Percentiles rank a stretch among this genome's conserved stretches.
Conservation (phyloP, 2,329 filamentous ascomycete genomes). For the Dendrostoma leiphaemia region DNA sequence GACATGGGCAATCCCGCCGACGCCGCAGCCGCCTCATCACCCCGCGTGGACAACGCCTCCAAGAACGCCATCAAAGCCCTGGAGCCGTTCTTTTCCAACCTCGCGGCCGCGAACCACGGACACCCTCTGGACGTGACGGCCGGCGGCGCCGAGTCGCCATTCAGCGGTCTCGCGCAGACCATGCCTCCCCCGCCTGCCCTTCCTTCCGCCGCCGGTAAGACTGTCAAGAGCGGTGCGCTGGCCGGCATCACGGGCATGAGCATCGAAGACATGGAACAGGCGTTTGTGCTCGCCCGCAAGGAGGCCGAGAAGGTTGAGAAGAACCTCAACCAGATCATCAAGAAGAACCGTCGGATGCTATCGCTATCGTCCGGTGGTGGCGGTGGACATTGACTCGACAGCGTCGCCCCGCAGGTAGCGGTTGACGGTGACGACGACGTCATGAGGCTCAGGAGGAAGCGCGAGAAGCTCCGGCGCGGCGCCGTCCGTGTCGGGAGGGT, state of each 20-base stretch:
- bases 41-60: conserved; percentile 8
- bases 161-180: conserved; percentile 14
- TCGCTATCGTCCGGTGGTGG: conserved; percentile 25
- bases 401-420: background rate
- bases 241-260: conserved; percentile 56
- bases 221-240: conserved; percentile 30
- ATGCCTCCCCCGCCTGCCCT: conserved; percentile 6
- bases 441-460: background rate
- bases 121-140: background rate
- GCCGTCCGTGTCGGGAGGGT: conserved; percentile 7
- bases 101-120: background rate
- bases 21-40: background rate
- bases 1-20: conserved; percentile 16
- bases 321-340: conserved; percentile 56
- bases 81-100: background rate
- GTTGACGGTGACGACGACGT: background rate
- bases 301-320: conserved; percentile 64
- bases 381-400: conserved; percentile 19
- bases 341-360: conserved; percentile 56
- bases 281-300: conserved; percentile 49
- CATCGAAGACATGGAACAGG: conserved; percentile 61
- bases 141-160: conserved; percentile 4
- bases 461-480: conserved; percentile 15
- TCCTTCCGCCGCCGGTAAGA: background rate
- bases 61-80: conserved; percentile 11